Evolutionary conservation across 768 basidiomycete genomes (phyloP).

Genomic region (Suillus sp.): DNA sequence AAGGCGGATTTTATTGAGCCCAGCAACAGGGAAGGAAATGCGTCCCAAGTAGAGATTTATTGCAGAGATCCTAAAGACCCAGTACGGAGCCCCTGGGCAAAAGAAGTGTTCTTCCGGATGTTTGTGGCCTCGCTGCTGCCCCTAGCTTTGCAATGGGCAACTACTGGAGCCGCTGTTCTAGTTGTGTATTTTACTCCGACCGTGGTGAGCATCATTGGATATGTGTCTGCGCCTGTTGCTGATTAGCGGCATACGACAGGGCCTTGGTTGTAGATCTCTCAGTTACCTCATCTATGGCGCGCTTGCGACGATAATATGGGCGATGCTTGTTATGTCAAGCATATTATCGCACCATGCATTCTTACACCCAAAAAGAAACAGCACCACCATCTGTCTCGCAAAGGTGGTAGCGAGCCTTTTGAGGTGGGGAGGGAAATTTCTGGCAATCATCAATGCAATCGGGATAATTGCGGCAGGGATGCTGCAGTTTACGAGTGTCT

Average conservation of each 20-base stretch:
- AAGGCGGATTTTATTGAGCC: conserved; percentile 6
- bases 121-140: conserved; percentile 25
- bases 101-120: conserved; percentile 21
- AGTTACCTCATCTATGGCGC: conserved; percentile 34
- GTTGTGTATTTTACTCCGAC: conserved; percentile 31
- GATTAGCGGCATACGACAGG: conserved; percentile 16
- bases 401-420: conserved; percentile 12
- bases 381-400: conserved; percentile 2
- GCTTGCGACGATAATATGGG: conserved; percentile 33
- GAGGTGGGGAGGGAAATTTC: conserved; percentile 21
- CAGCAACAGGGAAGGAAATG: conserved; percentile 14
- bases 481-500: conserved; percentile 28
- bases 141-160: conserved; percentile 30
- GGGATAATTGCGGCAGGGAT: conserved; percentile 25
- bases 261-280: conserved; percentile 39
- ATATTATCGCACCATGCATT: conserved; percentile 23
- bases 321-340: conserved; percentile 34
- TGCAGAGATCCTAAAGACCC: conserved; percentile 13
- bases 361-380: neutral
- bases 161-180: conserved; percentile 27
- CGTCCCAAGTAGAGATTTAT: conserved; percentile 18
- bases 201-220: conserved; percentile 12
- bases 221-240: neutral
- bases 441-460: conserved; percentile 25
- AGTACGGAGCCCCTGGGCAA: conserved; percentile 20